Conservation (phyloP, 768 basidiomycete species). For the Chalciporus pseudorubinellus region DNA sequence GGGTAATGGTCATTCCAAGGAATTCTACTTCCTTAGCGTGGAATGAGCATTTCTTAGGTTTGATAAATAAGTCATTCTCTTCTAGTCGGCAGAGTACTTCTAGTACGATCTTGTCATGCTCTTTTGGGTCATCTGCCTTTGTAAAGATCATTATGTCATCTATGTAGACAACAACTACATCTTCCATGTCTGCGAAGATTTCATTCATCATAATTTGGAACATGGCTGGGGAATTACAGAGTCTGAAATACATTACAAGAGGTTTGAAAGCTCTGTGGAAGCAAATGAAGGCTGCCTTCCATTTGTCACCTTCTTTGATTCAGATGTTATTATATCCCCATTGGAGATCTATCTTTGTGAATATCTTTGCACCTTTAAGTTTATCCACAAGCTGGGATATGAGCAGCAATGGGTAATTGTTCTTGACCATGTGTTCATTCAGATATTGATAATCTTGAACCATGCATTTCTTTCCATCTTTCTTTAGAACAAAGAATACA, state of each 20-base stretch:
- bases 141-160: conserved; percentile 42
- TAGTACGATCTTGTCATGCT: conserved; percentile 14
- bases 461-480: not conserved
- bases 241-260: conserved; percentile 39
- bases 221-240: conserved; percentile 35
- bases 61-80: conserved; percentile 34
- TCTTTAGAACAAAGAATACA: not conserved
- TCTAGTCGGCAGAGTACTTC: conserved; percentile 28
- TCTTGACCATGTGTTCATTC: not conserved
- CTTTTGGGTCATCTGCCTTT: conserved; percentile 7
- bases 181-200: conserved; percentile 7
- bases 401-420: not conserved
- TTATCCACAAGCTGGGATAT: not conserved
- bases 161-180: conserved; percentile 42
- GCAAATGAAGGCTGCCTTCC: conserved; percentile 41
- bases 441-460: not conserved
- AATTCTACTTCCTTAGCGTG: conserved; percentile 25
- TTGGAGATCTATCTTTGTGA: not conserved
- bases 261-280: conserved; percentile 39
- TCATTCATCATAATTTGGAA: conserved; percentile 37
- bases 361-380: not conserved
- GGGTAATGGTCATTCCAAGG: conserved; percentile 29
- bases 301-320: conserved; percentile 37
- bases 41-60: conserved; percentile 39
- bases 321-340: conserved; percentile 23